These are phyloP conservation scores for Opeltia flavorubescens DNA, from an alignment of 495 filamentous ascomycete species.

Conservation along the genomic window DNA sequence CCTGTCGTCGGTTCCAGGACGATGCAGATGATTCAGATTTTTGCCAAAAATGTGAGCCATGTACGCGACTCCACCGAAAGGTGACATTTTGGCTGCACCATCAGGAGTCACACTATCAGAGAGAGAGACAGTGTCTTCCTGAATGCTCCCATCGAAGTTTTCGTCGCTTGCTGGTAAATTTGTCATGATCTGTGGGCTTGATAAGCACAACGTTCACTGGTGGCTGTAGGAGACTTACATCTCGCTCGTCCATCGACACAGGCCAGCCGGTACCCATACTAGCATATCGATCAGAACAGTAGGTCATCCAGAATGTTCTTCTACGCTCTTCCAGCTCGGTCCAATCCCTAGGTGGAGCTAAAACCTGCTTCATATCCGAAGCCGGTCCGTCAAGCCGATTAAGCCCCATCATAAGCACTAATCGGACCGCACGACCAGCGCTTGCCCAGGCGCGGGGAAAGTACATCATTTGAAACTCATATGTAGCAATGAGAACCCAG, in stretches of 20 bases:
- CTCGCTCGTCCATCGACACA: constrained; percentile 80
- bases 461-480: constrained; percentile 96
- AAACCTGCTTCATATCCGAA: constrained; percentile 81
- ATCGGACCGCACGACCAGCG: constrained; percentile 58
- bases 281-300: constrained; percentile 79
- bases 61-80: constrained; percentile 69
- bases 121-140: constrained; percentile 53
- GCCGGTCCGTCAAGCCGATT: constrained; percentile 79
- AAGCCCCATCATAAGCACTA: constrained; percentile 84
- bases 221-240: constrained; percentile 35
- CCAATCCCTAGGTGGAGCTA: constrained; percentile 80
- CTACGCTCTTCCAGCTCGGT: constrained; percentile 83
- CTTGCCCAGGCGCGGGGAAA: constrained; percentile 96
- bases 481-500: constrained; percentile 63
- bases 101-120: constrained; percentile 56
- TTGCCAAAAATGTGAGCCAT: constrained; percentile 83
- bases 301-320: constrained; percentile 89
- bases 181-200: constrained; percentile 48
- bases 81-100: constrained; percentile 55
- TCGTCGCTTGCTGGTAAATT: constrained; percentile 77
- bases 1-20: constrained; percentile 66
- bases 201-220: constrained; percentile 4
- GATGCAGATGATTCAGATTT: constrained; percentile 89
- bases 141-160: constrained; percentile 68
- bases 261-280: constrained; percentile 98